Evolutionary conservation across 1,284 basidiomycete species (phyloP), one percentile per base, ranked within the genome.

Genomic region (Ustilago cynodontis): DNA sequence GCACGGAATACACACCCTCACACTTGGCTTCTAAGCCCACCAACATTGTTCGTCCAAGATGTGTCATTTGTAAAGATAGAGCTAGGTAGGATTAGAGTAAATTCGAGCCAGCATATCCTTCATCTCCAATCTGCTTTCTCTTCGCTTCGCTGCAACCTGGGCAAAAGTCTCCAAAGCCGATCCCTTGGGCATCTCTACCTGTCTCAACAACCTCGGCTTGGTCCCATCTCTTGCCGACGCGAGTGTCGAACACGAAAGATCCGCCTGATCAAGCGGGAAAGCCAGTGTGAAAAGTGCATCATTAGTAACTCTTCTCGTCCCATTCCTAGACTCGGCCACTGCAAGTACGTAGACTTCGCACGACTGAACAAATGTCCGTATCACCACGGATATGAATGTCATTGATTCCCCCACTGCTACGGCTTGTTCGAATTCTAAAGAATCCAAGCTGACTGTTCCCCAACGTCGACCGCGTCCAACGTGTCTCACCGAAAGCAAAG

Each of bases 281-380:
- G 77, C 77, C 16, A 81, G 55, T 13, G 79, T 81, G 58, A 82
- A 81, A 8, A 82, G 65, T 8, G 76, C 79, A 52, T 82, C 81
- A 59, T 82, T 82, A 7, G 79, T 79, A 13, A 77, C 59, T 28
- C 79, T 63, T 33, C 63, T 62, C 13, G 65, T 71, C 3, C 79
- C 80, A 28, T 76, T 67, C n/a, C 50, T 58, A 22, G 68, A 55
- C 26, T 82, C 81, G 14, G 79, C 79, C 59, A 72, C 65, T 1
- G 79, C 81, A 3, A 81, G 51, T 18, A 82, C 81, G 24, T 76
- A 81, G 24, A 82, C 77, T 53, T 82, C 81, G 60, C 71, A 77
- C 33, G 71, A 74, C 59, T 70, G 59, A 8, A 70, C 60, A 54
- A 79, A 82, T 0, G 77, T 75, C 10, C 70, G 59, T 28, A 80